Evolutionary conservation across 192 early-diverging fungal genomes (phyloP), one percentile per base, ranked within the genome.

Genomic region (Entomortierella beljakovae): DNA sequence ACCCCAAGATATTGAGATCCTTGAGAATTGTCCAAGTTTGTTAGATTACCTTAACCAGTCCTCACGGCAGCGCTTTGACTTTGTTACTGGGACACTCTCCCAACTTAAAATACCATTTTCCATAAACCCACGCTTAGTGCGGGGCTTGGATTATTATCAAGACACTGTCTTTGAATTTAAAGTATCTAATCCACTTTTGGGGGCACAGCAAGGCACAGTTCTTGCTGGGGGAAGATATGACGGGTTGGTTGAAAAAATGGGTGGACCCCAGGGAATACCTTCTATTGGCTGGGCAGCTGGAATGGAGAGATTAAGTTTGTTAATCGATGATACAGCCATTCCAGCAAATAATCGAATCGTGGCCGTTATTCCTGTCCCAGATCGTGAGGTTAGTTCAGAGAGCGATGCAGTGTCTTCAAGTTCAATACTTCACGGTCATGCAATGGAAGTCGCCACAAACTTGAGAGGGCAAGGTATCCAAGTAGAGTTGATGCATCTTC

Each of bases 91-190:
- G 10, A 82, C 82, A 0, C 73, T 92, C 4, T 62, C 82, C 1
- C 59, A 59, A 0, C 67, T 90, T 18, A 37, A 56, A 0, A 89
- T 92, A 18, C 85, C 88, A 9, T 90, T 84, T 49, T 71, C 70
- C 3, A 33, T 88, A 23, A 87, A 90, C 54, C 67, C 66, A 15
- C 67, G 76, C 22, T 71, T 92, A 28, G 91, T 92, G 29, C 81
- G 91, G 32, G 91, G 91, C 7, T 75, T 92, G n/a, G 91, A 92
- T 42, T 92, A 90, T 50, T 92, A 92, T 61, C 86, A 90, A 56
- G 85, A 89, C 43, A 90, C 91, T 10, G 88, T 92, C 10, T 92
- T 89, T 82, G 91, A 92, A 67, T 85, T 88, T 29, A 83, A 82
- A 1, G 86, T 70, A 40, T 48, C 50, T 18, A 64, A 58, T 43